A percentile compares a stretch with the other conserved stretches of the same genome.
Evolutionary conservation across 1,284 basidiomycete species (phyloP).

Genomic region (Pseudozyma tsukubaensis): DNA sequence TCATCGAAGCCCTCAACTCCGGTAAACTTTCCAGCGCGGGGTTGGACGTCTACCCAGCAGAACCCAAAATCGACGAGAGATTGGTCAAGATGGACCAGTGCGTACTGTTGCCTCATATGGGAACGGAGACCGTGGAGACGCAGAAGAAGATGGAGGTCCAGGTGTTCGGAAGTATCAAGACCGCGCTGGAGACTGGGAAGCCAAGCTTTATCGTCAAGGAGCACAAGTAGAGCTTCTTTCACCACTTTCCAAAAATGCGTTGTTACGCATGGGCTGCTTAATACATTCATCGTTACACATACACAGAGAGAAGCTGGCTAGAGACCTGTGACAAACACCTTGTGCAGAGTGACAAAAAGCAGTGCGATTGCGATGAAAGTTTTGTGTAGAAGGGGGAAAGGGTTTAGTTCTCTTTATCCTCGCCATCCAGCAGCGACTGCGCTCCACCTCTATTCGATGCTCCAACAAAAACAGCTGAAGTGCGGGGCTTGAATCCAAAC

Average conservation of each 20-base stretch:
- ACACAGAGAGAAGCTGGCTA: too few relatives aligned
- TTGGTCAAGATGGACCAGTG: constrained; percentile 46
- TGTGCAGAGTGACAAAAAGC: background rate
- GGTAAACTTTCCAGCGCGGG: constrained; percentile 75
- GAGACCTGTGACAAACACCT: background rate
- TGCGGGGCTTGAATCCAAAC: constrained; percentile 39
- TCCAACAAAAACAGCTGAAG: constrained; percentile 27
- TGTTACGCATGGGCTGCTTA: too few relatives aligned
- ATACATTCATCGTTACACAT: too few relatives aligned
- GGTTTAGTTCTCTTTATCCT: constrained; percentile 32
- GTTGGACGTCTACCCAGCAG: constrained; percentile 80
- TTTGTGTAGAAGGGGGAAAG: too few relatives aligned
- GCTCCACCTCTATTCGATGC: background rate
- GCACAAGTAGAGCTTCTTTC: constrained; percentile 32
- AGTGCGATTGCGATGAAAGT: too few relatives aligned
- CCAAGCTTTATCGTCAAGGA: constrained; percentile 50
- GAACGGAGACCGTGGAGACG: constrained; percentile 52
- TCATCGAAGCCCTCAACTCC: constrained; percentile 54
- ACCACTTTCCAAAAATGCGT: too few relatives aligned
- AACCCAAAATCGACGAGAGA: constrained; percentile 45
- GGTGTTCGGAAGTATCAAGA: constrained; percentile 48
- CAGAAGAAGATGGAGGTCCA: constrained; percentile 57
- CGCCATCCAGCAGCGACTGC: constrained; percentile 7
- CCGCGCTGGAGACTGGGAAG: constrained; percentile 46
- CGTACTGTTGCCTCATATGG: constrained; percentile 49